phyloP scores from a whole-genome alignment of 164 flowering plant species.

The Hamamelis virginiana region DNA sequence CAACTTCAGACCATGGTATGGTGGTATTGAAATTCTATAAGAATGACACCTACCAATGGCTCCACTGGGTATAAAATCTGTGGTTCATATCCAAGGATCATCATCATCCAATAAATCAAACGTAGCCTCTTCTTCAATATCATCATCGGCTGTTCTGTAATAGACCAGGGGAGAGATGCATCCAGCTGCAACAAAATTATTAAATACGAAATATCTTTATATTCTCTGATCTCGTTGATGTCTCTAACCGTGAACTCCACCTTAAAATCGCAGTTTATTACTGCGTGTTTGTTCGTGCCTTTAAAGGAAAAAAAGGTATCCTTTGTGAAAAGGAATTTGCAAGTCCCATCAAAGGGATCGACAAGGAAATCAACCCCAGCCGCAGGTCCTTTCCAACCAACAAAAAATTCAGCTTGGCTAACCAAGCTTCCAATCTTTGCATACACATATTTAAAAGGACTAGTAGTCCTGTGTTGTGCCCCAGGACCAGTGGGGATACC shows the following conservation, averaged over 20 bases:
- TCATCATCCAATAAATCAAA: slow-evolving; percentile 87
- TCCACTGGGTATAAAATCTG: slow-evolving; percentile 80
- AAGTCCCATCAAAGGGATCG: slow-evolving; percentile 77
- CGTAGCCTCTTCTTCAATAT: slow-evolving; percentile 58
- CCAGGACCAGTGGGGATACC: too few species aligned
- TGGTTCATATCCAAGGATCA: slow-evolving; percentile 94
- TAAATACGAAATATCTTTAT: slow-evolving; percentile 24
- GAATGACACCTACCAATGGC: slow-evolving; percentile 77
- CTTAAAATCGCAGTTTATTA: slow-evolving; percentile 79
- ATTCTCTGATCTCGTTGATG: slow-evolving; percentile 47
- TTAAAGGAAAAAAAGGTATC: slow-evolving; percentile 71
- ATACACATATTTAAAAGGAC: slow-evolving; percentile 54
- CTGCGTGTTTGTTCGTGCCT: slow-evolving; percentile 27
- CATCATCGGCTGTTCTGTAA: slow-evolving; percentile 94
- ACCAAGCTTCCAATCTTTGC: slow-evolving; percentile 62
- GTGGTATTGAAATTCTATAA: slow-evolving; percentile 59
- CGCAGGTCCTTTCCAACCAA: slow-evolving; percentile 72
- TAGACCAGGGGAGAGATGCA: slow-evolving; percentile 67
- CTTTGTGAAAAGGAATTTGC: slow-evolving; percentile 61
- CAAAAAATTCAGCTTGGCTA: slow-evolving; percentile 50
- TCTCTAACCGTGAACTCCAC: slow-evolving; percentile 72
- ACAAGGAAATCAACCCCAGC: slow-evolving; percentile 69
- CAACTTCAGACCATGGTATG: slow-evolving; percentile 58
- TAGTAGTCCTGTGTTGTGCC: too few species aligned
- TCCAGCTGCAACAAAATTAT: slow-evolving; percentile 63